Percentiles rank a stretch among this genome's conserved stretches.
These are phyloP conservation scores for Spiromastix sp. DNA, from an alignment of 2,329 filamentous ascomycete species.

Conservation along the genomic window DNA sequence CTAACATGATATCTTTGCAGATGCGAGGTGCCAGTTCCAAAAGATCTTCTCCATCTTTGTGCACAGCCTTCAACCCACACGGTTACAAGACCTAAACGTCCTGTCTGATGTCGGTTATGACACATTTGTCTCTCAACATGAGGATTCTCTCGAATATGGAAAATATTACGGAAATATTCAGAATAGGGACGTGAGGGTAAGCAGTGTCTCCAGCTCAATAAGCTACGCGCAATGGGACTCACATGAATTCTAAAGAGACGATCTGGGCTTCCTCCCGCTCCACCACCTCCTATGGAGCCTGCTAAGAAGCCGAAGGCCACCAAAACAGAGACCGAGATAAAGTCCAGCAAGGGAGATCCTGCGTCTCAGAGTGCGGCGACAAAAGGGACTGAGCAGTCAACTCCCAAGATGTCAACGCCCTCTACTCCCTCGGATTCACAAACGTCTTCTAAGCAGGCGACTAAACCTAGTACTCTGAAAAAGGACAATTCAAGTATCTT, in stretches of 20 bases:
- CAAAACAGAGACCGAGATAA: conserved; percentile 18
- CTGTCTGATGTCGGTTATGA: conserved; percentile 61
- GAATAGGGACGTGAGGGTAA: conserved; percentile 56
- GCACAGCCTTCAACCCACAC: conserved; percentile 69
- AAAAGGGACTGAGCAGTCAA: too few species aligned
- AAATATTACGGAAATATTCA: conserved; percentile 63
- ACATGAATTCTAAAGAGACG: conserved; percentile 30
- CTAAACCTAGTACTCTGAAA: conserved; percentile 40
- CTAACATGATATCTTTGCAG: conserved; percentile 33
- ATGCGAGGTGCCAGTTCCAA: conserved; percentile 56
- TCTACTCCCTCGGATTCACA: too few species aligned
- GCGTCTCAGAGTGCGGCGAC: conserved; percentile 10
- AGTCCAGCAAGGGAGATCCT: conserved; percentile 27
- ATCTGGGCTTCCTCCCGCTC: conserved; percentile 33
- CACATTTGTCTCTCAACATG: conserved; percentile 45
- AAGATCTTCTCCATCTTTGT: conserved; percentile 71
- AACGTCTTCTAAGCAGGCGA: conserved; percentile 25
- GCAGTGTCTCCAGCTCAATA: not conserved
- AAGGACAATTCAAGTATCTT: conserved; percentile 57
- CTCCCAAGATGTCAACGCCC: too few species aligned
- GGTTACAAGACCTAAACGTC: conserved; percentile 60
- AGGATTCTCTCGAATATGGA: conserved; percentile 50
- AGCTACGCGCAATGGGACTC: conserved; percentile 2
- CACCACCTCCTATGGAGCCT: conserved; percentile 20
- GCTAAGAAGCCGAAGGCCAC: conserved; percentile 19